phyloP scores from a whole-genome alignment of 129 eudicot species.

The Centella asiatica region DNA sequence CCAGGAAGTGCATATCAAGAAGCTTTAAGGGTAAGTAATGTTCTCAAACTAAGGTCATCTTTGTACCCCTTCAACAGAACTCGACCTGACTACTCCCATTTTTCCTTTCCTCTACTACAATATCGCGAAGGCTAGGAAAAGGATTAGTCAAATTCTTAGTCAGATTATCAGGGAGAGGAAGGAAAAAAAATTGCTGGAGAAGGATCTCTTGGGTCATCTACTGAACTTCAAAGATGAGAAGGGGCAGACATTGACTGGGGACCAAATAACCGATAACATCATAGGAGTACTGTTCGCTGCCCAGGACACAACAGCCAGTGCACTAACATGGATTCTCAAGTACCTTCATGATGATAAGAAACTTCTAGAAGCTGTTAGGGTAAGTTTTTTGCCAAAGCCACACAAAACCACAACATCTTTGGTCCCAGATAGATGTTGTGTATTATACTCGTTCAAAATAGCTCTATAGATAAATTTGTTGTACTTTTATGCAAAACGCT shows the following conservation, averaged over 20 bases:
- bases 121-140: conserved; percentile 50
- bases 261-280: conserved; percentile 70
- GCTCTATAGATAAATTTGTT: not conserved
- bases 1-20: conserved; percentile 78
- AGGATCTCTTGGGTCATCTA: conserved; percentile 54
- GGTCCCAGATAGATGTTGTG: not conserved
- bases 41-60: not conserved
- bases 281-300: conserved; percentile 89
- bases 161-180: conserved; percentile 46
- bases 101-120: not conserved
- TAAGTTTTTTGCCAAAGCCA: conserved; percentile 6
- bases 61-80: too few relatives aligned
- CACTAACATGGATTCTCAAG: conserved; percentile 75
- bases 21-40: conserved; percentile 42
- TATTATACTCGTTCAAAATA: not conserved
- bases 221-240: conserved; percentile 54
- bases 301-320: conserved; percentile 93
- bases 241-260: conserved; percentile 44
- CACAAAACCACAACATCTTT: not conserved
- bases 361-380: conserved; percentile 65
- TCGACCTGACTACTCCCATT: not conserved
- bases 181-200: conserved; percentile 38
- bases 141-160: conserved; percentile 44
- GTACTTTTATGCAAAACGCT: not conserved
- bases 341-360: conserved; percentile 63